Base-by-base conservation (phyloP, 2,329 filamentous ascomycete species). In the Arthrobotrys musiformis region DNA sequence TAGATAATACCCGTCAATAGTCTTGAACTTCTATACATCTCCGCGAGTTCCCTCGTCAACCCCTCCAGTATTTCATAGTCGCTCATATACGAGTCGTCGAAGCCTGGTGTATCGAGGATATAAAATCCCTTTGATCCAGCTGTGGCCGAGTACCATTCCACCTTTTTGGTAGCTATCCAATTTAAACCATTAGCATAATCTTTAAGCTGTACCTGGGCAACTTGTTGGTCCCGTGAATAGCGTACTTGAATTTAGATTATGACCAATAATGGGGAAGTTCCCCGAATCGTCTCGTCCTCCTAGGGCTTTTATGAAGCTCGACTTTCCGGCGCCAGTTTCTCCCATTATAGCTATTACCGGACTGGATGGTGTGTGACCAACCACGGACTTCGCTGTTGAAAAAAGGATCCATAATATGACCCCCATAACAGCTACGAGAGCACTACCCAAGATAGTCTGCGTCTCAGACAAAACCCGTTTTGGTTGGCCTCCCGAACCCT, bases 321-420 rank as follows among this genome's bases (percentile, higher is more conserved):
- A 76, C 78, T 80, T 80, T 28, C 79, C 82, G 4, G 81, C 81
- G 0, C 79, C 79, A 28, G 67, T 68, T 44, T 79, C 81, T 15
- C 80, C 81, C 76, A 83, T 84, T 76, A 85, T 70, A 4, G 72
- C 72, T 33, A 77, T 66, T 26, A 77, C 61, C 28, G 72, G 72
- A 61, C 72, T 77, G n/a, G 66, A 60, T 4, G 72, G 72, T 22
- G 72, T 70, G 11, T 70, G 40, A 3, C 72, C 66, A 13, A 42
- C 60, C 1, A 26, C 33, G 8, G 1, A 1, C 0, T 24, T 50
- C 13, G 19, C 9, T 5, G 13, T 22, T 15, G 48, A 40, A 13
- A 24, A 35, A 13, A 22, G 42, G 1, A 44, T 3, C 24, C 19
- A 30, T 50, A 46, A 70, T 13, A 70, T 9, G 19, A 60, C 11